A percentile compares a stretch with the other conserved stretches of the same genome.
These are phyloP conservation scores for Neurospora cerealis DNA, from an alignment of 495 filamentous ascomycete genomes.

Conservation along the genomic window DNA sequence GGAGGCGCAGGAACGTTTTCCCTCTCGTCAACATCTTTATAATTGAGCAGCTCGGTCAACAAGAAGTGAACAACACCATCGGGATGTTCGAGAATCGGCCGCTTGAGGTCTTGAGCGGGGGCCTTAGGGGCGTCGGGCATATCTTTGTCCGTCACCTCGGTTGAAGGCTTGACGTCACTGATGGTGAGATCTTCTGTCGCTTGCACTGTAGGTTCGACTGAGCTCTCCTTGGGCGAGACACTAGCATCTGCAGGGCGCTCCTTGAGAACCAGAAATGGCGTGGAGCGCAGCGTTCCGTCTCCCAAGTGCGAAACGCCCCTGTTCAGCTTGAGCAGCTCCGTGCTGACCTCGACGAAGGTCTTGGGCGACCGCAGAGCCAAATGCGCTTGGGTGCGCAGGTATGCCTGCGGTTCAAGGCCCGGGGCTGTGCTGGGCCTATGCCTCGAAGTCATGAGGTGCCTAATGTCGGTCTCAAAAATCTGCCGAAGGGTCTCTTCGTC, in stretches of 20 bases:
- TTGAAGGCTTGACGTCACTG: slow-evolving; percentile 44
- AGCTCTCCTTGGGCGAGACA: slow-evolving; percentile 25
- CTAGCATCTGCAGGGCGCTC: slow-evolving; percentile 23
- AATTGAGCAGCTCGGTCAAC: slow-evolving; percentile 85
- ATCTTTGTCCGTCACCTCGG: slow-evolving; percentile 42
- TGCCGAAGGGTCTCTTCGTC: slow-evolving; percentile 85
- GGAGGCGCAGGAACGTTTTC: slow-evolving; percentile 28
- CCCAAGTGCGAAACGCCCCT: slow-evolving; percentile 35
- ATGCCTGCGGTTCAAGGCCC: slow-evolving; percentile 40
- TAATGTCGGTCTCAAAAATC: slow-evolving; percentile 88
- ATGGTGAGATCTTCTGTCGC: slow-evolving; percentile 45
- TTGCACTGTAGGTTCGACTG: slow-evolving; percentile 34
- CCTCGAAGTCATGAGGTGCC: slow-evolving; percentile 43
- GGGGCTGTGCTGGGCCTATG: background rate
- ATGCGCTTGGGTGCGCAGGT: slow-evolving; percentile 69
- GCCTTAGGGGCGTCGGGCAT: slow-evolving; percentile 50
- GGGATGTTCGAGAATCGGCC: slow-evolving; percentile 81
- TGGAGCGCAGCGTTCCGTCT: slow-evolving; percentile 40
- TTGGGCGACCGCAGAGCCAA: slow-evolving; percentile 75
- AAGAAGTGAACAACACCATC: slow-evolving; percentile 96
- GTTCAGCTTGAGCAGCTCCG: slow-evolving; percentile 71
- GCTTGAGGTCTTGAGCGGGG: slow-evolving; percentile 53
- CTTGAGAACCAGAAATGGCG: slow-evolving; percentile 23
- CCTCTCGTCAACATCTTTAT: slow-evolving; percentile 83
- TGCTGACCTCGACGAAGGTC: slow-evolving; percentile 82